A percentile compares a stretch with the other conserved stretches of the same genome.
Conservation (phyloP, 2,329 filamentous ascomycete genomes). For the Coniella vitis region DNA sequence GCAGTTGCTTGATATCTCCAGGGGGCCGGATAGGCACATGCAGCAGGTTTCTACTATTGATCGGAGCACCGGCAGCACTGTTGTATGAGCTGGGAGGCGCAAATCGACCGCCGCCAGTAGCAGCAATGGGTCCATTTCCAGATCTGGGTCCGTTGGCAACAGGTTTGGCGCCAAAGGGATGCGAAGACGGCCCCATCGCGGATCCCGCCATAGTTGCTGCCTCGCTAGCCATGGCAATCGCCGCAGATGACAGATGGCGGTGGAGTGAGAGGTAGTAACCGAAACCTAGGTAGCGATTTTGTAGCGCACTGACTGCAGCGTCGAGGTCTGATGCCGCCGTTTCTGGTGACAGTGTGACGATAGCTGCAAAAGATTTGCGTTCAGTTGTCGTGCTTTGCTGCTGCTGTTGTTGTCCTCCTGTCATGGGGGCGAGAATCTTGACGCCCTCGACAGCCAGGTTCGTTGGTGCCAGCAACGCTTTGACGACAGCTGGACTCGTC, state of each 20-base stretch:
- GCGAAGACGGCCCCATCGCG: slow-evolving; percentile 38
- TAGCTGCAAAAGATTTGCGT: slow-evolving; percentile 66
- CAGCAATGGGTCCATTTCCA: slow-evolving; percentile 25
- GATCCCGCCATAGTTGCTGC: slow-evolving; percentile 38
- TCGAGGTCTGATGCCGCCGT: slow-evolving; percentile 82
- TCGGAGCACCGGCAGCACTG: slow-evolving; percentile 31
- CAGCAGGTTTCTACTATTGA: slow-evolving; percentile 42
- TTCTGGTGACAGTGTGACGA: slow-evolving; percentile 74
- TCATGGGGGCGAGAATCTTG: slow-evolving; percentile 60
- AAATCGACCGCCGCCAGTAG: slow-evolving; percentile 42
- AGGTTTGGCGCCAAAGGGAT: slow-evolving; percentile 73
- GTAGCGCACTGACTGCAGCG: slow-evolving; percentile 65
- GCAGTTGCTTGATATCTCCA: slow-evolving; percentile 68
- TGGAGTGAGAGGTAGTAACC: slow-evolving; percentile 77
- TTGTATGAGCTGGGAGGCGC: slow-evolving; percentile 71
- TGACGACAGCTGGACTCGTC: slow-evolving; percentile 53
- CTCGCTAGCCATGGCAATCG: slow-evolving; percentile 37
- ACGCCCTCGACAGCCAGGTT: slow-evolving; percentile 65
- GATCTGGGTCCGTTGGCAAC: slow-evolving; percentile 40
- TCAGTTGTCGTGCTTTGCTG: slow-evolving; percentile 53
- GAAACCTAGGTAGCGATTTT: slow-evolving; percentile 79
- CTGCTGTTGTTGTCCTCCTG: no score
- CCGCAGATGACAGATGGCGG: slow-evolving; percentile 73
- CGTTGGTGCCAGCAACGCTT: slow-evolving; percentile 50
- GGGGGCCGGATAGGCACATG: slow-evolving; percentile 71